These are phyloP conservation scores for Penicillium sp. DNA, from an alignment of 2,329 filamentous ascomycete genomes.

Conservation along the genomic window DNA sequence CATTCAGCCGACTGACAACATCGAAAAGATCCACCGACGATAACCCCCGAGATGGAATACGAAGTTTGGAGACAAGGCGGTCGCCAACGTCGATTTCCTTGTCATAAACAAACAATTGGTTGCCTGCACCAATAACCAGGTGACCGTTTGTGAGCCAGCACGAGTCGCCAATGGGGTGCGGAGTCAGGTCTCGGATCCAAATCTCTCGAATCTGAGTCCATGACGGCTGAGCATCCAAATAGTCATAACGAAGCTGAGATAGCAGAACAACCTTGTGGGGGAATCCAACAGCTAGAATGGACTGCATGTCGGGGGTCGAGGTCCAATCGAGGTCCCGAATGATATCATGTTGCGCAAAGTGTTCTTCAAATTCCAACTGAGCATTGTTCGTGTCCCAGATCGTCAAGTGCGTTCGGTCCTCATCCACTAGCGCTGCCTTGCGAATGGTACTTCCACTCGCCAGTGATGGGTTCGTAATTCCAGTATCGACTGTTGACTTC, in stretches of 20 bases:
- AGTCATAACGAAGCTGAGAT: conserved; percentile 87
- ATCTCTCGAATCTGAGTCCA: conserved; percentile 87
- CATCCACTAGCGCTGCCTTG: conserved; percentile 81
- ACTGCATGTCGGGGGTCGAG: conserved; percentile 84
- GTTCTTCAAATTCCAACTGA: conserved; percentile 77
- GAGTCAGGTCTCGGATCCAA: conserved; percentile 75
- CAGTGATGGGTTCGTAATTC: conserved; percentile 70
- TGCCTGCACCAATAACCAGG: conserved; percentile 84
- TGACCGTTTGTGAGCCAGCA: conserved; percentile 86
- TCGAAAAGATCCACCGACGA: conserved; percentile 73
- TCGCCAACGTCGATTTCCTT: conserved; percentile 69
- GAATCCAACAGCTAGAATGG: conserved; percentile 89
- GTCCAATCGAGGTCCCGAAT: conserved; percentile 94
- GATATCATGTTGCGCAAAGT: conserved; percentile 70
- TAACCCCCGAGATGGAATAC: conserved; percentile 50
- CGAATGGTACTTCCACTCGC: conserved; percentile 84
- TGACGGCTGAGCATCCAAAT: conserved; percentile 82
- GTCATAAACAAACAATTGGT: conserved; percentile 85
- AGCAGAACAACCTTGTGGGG: conserved; percentile 80
- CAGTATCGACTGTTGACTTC: conserved; percentile 79
- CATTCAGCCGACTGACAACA: conserved; percentile 80
- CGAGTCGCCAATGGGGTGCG: conserved; percentile 89
- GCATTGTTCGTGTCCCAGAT: conserved; percentile 89
- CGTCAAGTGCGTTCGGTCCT: conserved; percentile 70
- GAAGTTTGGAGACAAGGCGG: conserved; percentile 59